Conservation (phyloP, 2,329 filamentous ascomycete genomes). For the Stagonosporopsis rhizophila region DNA sequence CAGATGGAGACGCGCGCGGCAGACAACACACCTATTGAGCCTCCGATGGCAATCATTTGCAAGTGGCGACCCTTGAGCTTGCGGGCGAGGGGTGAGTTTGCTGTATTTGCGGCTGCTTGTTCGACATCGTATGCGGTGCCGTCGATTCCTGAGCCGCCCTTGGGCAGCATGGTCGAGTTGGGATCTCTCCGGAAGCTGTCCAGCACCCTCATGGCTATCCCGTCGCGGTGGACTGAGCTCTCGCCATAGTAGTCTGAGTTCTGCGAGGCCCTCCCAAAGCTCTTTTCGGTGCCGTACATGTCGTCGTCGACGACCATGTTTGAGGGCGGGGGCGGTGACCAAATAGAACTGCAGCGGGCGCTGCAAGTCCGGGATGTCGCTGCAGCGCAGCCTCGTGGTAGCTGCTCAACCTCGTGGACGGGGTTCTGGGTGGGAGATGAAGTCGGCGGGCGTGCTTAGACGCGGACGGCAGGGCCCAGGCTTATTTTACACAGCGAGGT, state of each 20-base stretch:
- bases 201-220: conserved; percentile 52
- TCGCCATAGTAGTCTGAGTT: conserved; percentile 50
- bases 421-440: conserved; percentile 8
- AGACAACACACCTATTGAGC: conserved; percentile 68
- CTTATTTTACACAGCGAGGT: conserved; percentile 10
- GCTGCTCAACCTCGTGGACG: conserved; percentile 12
- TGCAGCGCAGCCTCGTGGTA: conserved; percentile 16
- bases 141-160: conserved; percentile 58
- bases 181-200: conserved; percentile 51
- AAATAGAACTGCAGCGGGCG: conserved; percentile 26
- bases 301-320: conserved; percentile 45
- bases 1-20: conserved; percentile 3
- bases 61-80: conserved; percentile 66
- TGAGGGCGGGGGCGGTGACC: conserved; percentile 1
- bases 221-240: conserved; percentile 42
- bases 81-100: conserved; percentile 75
- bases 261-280: conserved; percentile 46
- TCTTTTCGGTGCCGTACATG: conserved; percentile 49
- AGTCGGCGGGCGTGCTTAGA: conserved; percentile 8
- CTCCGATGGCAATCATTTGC: conserved; percentile 70
- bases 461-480: conserved; percentile 14
- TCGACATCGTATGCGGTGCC: conserved; percentile 70
- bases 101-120: conserved; percentile 66
- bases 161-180: conserved; percentile 55
- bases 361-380: conserved; percentile 30